phyloP scores from a whole-genome alignment of 1,284 basidiomycete genomes.

The Phlebopus sp. region DNA sequence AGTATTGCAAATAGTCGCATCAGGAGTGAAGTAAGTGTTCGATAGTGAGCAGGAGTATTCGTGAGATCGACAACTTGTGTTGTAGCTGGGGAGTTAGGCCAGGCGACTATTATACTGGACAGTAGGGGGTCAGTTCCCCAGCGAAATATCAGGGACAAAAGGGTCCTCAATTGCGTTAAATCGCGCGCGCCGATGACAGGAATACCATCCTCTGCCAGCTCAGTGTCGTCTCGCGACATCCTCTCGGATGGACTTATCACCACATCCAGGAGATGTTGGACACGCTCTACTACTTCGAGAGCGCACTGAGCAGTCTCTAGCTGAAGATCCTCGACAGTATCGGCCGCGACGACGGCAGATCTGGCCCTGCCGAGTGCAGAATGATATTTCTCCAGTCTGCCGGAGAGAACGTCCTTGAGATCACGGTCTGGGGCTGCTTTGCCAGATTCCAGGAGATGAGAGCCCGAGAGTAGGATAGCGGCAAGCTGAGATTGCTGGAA shows the following conservation, averaged over 20 bases:
- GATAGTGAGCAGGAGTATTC: conserved; percentile 41
- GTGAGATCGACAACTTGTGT: conserved; percentile 45
- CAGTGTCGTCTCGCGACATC: background rate
- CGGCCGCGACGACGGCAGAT: conserved; percentile 13
- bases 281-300: conserved; percentile 47
- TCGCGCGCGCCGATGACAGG: conserved; percentile 64
- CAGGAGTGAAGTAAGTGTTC: conserved; percentile 39
- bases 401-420: conserved; percentile 38
- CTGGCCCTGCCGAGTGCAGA: conserved; percentile 25
- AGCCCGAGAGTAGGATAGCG: conserved; percentile 4
- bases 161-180: conserved; percentile 55
- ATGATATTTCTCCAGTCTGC: conserved; percentile 43
- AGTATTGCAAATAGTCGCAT: conserved; percentile 46
- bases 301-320: conserved; percentile 56
- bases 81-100: conserved; percentile 33
- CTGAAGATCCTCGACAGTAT: conserved; percentile 44
- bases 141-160: conserved; percentile 65
- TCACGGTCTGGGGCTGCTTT: conserved; percentile 15
- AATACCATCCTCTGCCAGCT: conserved; percentile 8
- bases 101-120: conserved; percentile 39
- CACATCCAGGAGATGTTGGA: conserved; percentile 46
- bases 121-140: conserved; percentile 64
- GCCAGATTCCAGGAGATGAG: conserved; percentile 18
- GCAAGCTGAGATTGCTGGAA: conserved; percentile 2
- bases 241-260: conserved; percentile 16